These are phyloP conservation scores for Pezicula neosporulosa DNA, from an alignment of 2,329 filamentous ascomycete genomes.

Conservation along the genomic window DNA sequence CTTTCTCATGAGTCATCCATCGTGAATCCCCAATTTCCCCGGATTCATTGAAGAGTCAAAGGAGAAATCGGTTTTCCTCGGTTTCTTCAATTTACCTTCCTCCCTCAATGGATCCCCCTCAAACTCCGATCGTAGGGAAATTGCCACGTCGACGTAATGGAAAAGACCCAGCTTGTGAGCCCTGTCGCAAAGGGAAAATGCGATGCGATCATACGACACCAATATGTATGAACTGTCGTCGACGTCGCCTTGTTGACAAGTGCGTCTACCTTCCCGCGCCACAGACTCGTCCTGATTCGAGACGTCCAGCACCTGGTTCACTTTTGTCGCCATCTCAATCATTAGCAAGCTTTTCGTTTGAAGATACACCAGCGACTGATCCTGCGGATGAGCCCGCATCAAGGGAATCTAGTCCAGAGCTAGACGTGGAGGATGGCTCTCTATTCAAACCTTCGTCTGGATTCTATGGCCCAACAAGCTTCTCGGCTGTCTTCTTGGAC, in stretches of 20 bases:
- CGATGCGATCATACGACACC: background rate
- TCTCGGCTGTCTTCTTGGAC: conserved; percentile 8
- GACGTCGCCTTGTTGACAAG: background rate
- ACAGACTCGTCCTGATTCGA: background rate
- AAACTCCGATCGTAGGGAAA: background rate
- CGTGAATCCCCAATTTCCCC: background rate
- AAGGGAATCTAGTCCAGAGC: background rate
- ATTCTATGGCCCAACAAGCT: conserved; percentile 9
- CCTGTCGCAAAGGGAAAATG: background rate
- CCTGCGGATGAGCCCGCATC: background rate
- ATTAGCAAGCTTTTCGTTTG: background rate
- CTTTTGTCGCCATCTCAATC: background rate
- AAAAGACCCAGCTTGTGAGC: background rate
- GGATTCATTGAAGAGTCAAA: no score
- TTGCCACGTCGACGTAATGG: background rate
- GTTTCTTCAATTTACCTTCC: background rate
- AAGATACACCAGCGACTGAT: background rate
- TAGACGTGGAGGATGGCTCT: background rate
- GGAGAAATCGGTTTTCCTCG: no score
- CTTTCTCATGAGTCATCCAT: background rate
- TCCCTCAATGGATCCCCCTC: background rate
- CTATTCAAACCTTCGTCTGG: conserved; percentile 1
- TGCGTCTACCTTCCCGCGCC: background rate
- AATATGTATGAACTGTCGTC: background rate
- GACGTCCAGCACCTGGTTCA: background rate